phyloP scores from a whole-genome alignment of 257 asterid genomes.

The Asclepias syriaca region DNA sequence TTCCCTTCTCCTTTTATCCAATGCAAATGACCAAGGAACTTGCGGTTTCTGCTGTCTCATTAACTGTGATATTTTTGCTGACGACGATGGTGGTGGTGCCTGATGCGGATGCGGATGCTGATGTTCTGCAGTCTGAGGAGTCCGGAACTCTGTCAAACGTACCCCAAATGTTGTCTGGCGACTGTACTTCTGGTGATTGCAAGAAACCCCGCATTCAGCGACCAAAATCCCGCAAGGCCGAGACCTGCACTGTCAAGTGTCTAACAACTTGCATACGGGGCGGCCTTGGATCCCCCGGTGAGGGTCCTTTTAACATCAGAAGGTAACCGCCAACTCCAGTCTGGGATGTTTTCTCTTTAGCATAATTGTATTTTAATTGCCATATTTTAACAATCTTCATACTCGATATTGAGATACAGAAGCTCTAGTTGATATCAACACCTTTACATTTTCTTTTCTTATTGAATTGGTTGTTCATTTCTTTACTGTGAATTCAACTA shows the following conservation, averaged over 20 bases:
- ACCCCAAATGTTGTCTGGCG: conserved; percentile 71
- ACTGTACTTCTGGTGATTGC: conserved; percentile 53
- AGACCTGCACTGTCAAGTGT: conserved; percentile 70
- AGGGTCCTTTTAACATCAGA: conserved; percentile 79
- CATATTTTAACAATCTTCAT: background rate
- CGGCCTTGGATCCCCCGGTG: conserved; percentile 87
- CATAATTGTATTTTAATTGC: too few species aligned
- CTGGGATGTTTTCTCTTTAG: too few species aligned
- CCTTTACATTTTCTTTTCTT: background rate
- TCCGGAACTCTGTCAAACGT: conserved; percentile 62
- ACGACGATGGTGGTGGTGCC: background rate
- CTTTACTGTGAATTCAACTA: too few species aligned
- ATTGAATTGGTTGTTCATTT: background rate
- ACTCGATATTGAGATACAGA: background rate
- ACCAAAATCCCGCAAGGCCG: conserved; percentile 85
- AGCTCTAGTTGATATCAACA: background rate
- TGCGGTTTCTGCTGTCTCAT: background rate
- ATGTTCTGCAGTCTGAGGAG: conserved; percentile 20
- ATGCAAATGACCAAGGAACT: background rate
- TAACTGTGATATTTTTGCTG: background rate
- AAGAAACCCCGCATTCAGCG: conserved; percentile 59
- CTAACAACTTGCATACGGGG: conserved; percentile 73
- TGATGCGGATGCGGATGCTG: background rate
- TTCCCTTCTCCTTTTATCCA: background rate
- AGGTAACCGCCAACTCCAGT: conserved; percentile 31